Evolutionary conservation across 2,329 filamentous ascomycete species (phyloP).

Genomic region (Botryotinia narcissicola): DNA sequence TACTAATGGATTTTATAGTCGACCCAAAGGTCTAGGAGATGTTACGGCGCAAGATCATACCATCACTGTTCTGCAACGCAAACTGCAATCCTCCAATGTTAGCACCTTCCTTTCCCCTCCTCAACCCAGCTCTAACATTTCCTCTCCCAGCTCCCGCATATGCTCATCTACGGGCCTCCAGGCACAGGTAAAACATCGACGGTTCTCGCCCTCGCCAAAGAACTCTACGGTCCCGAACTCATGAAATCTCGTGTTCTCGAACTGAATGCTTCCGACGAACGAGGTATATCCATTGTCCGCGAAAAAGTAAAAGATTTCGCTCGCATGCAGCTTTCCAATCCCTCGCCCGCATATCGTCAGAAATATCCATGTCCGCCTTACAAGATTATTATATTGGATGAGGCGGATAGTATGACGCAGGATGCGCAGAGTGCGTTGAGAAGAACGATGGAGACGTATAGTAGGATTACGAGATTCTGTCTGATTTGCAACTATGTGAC

Average conservation of each 20-base stretch:
- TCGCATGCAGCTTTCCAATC: slow-evolving; percentile 83
- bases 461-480: slow-evolving; percentile 93
- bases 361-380: slow-evolving; percentile 93
- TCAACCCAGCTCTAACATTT: slow-evolving; percentile 24
- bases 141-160: slow-evolving; percentile 75
- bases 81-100: slow-evolving; percentile 90
- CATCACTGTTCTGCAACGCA: slow-evolving; percentile 85
- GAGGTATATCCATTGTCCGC: slow-evolving; percentile 93
- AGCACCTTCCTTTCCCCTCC: slow-evolving; percentile 26
- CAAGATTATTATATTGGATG: slow-evolving; percentile 98
- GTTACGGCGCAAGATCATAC: slow-evolving; percentile 98
- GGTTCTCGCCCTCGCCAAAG: slow-evolving; percentile 93
- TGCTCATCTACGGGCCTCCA: slow-evolving; percentile 98
- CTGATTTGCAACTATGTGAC: slow-evolving; percentile 99
- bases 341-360: slow-evolving; percentile 61
- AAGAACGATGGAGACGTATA: slow-evolving; percentile 97
- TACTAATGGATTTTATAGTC: slow-evolving; percentile 44
- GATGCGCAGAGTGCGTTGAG: slow-evolving; percentile 91
- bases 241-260: slow-evolving; percentile 94
- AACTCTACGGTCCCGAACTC: slow-evolving; percentile 93
- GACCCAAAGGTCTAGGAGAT: slow-evolving; percentile 89
- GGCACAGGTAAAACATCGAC: slow-evolving; percentile 98
- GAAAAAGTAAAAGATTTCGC: slow-evolving; percentile 99
- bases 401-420: slow-evolving; percentile 98
- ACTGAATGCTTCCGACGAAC: slow-evolving; percentile 98